Evolutionary conservation across 1,284 basidiomycete species (phyloP), one percentile per base, ranked within the genome.

Genomic region (Trametes pubescens): DNA sequence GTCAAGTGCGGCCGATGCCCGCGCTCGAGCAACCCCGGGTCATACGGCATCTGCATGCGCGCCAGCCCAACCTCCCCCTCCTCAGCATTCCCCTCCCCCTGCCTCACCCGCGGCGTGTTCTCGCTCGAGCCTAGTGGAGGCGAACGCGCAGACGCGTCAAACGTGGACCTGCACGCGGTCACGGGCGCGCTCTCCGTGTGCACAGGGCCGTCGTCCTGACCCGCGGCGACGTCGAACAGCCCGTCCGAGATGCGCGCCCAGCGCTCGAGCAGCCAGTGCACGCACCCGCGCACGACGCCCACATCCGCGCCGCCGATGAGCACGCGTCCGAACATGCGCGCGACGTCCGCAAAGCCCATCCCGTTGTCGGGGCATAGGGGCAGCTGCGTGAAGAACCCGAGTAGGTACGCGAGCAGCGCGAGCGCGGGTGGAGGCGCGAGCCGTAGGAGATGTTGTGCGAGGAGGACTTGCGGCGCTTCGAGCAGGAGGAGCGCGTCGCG

Each of bases 371-470:
- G 74, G 44, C 69, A 74, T n/a, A 77, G 69, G 47, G 73, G 73
- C 11, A 77, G 68, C 67, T 75, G 73, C 13, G 73, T 73, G 72
- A 91, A 86, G 72, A 91, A 90, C 0, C 83, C 83, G 64, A 87
- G 79, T 24, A 91, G 79, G 71, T 91, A 91, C 22, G 84, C 78
- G 49, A 92, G 76, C 0, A 91, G 75, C 16, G 83, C 84, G 68
- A 89, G 82, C 48, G 84, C 79, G 9, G 83, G 75, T 0, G 81
- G 79, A 0, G 90, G 87, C 5, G 91, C 80, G 35, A 92, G 81
- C 4, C 85, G 85, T 18, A 92, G 79, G 37, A 91, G 73, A 55
- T 84, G 77, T 65, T 85, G 85, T 0, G 85, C 84, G 48, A 80
- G 75, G 11, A 68, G 72, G 68, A 87, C 74, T 37, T 81, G 79